Evolutionary conservation across 2,329 filamentous ascomycete species (phyloP), one percentile per base, ranked within the genome.

Genomic region (Fusarium chlamydosporum): DNA sequence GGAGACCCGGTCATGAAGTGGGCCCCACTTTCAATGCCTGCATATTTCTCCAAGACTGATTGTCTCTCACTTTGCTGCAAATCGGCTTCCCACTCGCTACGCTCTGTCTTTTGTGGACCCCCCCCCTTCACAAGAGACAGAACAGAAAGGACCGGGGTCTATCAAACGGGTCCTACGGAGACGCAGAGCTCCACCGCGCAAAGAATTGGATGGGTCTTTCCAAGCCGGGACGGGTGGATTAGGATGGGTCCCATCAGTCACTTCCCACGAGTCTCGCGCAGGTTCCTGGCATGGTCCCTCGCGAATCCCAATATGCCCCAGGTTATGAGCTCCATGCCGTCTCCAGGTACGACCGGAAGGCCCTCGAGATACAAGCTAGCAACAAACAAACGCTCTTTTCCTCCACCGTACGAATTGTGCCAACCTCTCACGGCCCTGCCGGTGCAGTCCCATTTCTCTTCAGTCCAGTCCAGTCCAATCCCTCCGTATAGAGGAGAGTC

Each of bases 321-420:
- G 67, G 58, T 70, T 70, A 53, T 70, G 40, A 67, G 67, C 51
- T 48, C 51, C 51, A 65, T 57, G 63, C 63, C 41, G 51, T 65
- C 64, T 62, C 59, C 70, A 72, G 72, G 70, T 74, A 72, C 70
- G 56, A 60, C 72, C 72, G 67, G 71, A 65, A 67, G 55, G 51
- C 37, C 62, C 57, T 60, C 48, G 54, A 68, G 72, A 68, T 73
- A 74, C 72, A 53, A 51, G 42, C 52, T 58, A 59, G 68, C 63
- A 71, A 64, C 72, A 68, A 67, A 56, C 55, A 34, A 48, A 23
- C 27, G 35, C 50, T 38, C 59, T 45, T 64, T 26, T 23, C 13
- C 38, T 37, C 27, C 56, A 74, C 72, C 47, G 72, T 75, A 73
- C 65, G 73, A 75, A 75, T 75, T 74, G 73, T 56, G 26, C 47